phyloP scores from a whole-genome alignment of 2,329 filamentous ascomycete species.

The Claviceps pusilla region DNA sequence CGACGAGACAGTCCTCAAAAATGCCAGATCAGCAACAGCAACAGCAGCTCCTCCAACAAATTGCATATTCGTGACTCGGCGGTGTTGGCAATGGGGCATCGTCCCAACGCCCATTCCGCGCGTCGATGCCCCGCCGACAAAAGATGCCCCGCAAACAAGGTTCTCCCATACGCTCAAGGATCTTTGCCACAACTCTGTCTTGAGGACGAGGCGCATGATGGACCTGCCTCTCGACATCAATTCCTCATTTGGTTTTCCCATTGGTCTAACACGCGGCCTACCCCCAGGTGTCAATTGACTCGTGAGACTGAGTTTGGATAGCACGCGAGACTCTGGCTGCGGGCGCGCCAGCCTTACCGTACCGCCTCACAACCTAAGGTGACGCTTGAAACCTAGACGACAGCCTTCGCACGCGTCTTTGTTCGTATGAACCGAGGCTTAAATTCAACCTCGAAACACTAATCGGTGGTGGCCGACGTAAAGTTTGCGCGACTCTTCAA shows the following conservation, averaged over 20 bases:
- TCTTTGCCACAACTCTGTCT: not conserved
- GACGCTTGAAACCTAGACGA: not conserved
- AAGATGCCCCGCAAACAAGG: not conserved
- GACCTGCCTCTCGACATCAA: not conserved
- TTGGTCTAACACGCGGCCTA: not conserved
- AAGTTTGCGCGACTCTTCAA: not conserved
- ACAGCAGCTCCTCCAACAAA: not conserved
- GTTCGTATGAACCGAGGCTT: not conserved
- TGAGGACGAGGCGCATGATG: not conserved
- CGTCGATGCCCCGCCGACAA: not conserved
- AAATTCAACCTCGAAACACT: not conserved
- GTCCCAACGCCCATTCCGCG: not conserved
- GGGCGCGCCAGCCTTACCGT: not conserved
- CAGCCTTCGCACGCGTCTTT: not conserved
- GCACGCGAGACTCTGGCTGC: not conserved
- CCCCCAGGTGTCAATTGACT: not conserved
- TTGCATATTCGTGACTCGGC: not conserved
- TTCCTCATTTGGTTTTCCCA: not conserved
- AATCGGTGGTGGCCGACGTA: not conserved
- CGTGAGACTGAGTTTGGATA: not conserved
- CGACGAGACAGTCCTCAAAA: too few species aligned
- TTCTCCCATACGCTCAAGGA: not conserved
- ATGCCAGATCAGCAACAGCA: not conserved
- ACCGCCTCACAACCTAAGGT: not conserved
- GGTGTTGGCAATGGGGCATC: not conserved